These are phyloP conservation scores for Penicillium thymicola DNA, from an alignment of 2,329 filamentous ascomycete species.

Conservation along the genomic window DNA sequence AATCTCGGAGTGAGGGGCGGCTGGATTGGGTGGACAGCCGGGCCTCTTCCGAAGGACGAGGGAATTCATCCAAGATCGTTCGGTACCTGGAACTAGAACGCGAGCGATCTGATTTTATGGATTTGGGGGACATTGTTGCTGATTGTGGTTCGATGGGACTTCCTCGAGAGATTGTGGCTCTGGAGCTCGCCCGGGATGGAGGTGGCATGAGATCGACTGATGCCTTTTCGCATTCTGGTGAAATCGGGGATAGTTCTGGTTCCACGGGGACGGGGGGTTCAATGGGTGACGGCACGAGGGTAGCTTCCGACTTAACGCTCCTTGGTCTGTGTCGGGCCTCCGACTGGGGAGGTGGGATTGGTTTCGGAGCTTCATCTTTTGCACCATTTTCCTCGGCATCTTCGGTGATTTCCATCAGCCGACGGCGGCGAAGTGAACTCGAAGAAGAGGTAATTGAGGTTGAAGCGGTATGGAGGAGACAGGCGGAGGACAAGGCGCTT, in stretches of 20 bases:
- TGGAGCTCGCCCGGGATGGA: conserved; percentile 20
- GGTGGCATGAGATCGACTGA: conserved; percentile 18
- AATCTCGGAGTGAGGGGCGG: conserved; percentile 45
- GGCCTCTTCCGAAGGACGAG: conserved; percentile 34
- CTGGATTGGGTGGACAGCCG: conserved; percentile 42
- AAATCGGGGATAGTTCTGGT: conserved; percentile 7
- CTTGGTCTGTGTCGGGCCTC: conserved; percentile 24
- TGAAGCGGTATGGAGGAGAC: conserved; percentile 82
- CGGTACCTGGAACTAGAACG: conserved; percentile 25
- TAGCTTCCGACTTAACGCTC: conserved; percentile 36
- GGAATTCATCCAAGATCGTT: conserved; percentile 36
- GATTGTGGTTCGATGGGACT: conserved; percentile 18
- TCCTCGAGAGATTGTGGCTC: conserved; percentile 16
- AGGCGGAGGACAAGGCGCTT: conserved; percentile 79
- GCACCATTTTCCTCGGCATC: conserved; percentile 76
- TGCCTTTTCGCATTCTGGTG: conserved; percentile 13
- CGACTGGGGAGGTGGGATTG: conserved; percentile 18
- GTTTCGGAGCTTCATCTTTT: conserved; percentile 38
- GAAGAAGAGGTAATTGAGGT: conserved; percentile 81
- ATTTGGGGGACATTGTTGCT: conserved; percentile 17
- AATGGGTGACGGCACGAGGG: conserved; percentile 30
- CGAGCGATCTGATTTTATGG: conserved; percentile 17
- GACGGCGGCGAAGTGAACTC: conserved; percentile 71
- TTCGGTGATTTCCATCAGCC: conserved; percentile 90
- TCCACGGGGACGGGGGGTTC: not conserved